These are phyloP conservation scores for Scutellaria barbata DNA, from an alignment of 257 asterid genomes.

Conservation along the genomic window DNA sequence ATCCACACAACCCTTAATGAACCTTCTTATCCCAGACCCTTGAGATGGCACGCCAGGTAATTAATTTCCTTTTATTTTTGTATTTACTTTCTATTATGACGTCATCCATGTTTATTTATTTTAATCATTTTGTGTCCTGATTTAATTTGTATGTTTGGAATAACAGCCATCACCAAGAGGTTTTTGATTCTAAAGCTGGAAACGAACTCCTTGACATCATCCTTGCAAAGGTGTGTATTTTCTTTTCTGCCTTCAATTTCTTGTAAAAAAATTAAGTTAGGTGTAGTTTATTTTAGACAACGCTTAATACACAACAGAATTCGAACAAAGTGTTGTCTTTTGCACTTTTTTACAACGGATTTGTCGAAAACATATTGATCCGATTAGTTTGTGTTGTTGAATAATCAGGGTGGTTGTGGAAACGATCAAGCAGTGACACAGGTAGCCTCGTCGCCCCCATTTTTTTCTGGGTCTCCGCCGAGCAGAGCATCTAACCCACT, in stretches of 20 bases:
- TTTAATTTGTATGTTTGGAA: background rate
- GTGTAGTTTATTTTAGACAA: no score
- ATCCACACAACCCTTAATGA: constrained; percentile 54
- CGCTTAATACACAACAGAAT: no score
- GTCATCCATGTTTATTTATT: background rate
- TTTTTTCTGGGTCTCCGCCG: constrained; percentile 99
- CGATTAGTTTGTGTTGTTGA: constrained; percentile 2
- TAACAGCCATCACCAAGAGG: constrained; percentile 76
- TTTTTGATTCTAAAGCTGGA: constrained; percentile 80
- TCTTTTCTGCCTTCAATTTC: background rate
- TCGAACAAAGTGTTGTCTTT: no score
- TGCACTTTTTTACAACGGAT: no score
- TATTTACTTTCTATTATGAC: background rate
- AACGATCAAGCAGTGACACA: constrained; percentile 59
- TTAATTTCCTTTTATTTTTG: background rate
- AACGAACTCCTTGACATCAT: constrained; percentile 83
- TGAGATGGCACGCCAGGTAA: constrained; percentile 78
- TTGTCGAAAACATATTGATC: background rate
- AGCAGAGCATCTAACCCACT: constrained; percentile 99
- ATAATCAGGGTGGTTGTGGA: constrained; percentile 64
- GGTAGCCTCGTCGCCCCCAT: constrained; percentile 97
- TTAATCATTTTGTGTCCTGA: background rate
- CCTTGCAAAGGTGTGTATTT: constrained; percentile 62
- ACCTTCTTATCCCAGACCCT: constrained; percentile 49
- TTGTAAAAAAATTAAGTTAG: no score